Conservation (phyloP, 1,284 basidiomycete genomes). For the Puccinia coronata region DNA sequence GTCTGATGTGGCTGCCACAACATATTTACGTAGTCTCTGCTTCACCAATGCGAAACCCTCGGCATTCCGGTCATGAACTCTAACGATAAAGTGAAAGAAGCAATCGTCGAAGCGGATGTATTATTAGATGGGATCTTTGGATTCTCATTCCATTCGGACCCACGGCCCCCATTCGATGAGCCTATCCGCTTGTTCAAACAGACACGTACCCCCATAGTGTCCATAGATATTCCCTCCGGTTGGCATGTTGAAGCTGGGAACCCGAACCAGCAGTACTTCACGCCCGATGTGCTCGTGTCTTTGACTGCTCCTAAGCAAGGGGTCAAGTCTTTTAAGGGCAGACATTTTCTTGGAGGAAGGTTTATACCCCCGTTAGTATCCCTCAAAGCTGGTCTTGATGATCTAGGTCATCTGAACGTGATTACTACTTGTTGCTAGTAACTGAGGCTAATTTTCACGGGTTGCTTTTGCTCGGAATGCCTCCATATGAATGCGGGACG, state of each 20-base stretch:
- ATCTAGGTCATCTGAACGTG: not conserved
- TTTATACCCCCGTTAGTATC: slow-evolving; percentile 77
- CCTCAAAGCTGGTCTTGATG: not conserved
- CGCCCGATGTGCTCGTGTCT: slow-evolving; percentile 80
- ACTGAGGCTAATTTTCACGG: not conserved
- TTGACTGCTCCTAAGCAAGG: slow-evolving; percentile 94
- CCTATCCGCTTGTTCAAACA: slow-evolving; percentile 68
- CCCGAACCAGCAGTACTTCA: slow-evolving; percentile 59
- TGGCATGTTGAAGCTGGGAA: slow-evolving; percentile 86
- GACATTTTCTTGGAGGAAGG: slow-evolving; percentile 88
- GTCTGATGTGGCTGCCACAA: slow-evolving; percentile 56
- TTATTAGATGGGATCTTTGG: slow-evolving; percentile 95
- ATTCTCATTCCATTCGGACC: slow-evolving; percentile 81
- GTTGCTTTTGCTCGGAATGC: not conserved
- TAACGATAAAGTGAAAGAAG: slow-evolving; percentile 59
- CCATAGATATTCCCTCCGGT: slow-evolving; percentile 90
- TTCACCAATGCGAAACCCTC: slow-evolving; percentile 84
- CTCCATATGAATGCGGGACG: not conserved
- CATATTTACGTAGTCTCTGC: too few species aligned
- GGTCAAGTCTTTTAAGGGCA: slow-evolving; percentile 71
- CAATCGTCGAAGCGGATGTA: slow-evolving; percentile 72
- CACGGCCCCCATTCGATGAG: slow-evolving; percentile 80
- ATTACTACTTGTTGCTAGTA: not conserved
- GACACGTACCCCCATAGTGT: slow-evolving; percentile 54
- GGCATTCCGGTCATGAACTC: slow-evolving; percentile 63